phyloP scores from a whole-genome alignment of 129 eudicot genomes.

The Oenanthe sinensis region DNA sequence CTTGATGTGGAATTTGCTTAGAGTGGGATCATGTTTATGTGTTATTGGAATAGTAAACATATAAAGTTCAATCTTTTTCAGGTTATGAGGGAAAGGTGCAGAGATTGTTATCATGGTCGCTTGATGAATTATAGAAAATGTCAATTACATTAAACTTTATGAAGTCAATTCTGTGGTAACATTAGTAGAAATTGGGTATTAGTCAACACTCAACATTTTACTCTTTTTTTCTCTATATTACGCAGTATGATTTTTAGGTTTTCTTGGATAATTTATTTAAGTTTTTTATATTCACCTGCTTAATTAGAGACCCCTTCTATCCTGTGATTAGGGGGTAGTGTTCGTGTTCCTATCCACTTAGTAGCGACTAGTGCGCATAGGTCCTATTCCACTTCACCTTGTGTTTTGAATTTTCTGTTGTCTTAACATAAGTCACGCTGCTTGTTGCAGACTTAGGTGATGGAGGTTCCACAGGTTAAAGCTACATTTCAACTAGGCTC shows the following conservation, averaged over 20 bases:
- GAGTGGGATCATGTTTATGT: neutral
- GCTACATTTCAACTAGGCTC: slow-evolving; percentile 70
- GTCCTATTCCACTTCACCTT: neutral
- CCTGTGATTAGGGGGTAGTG: neutral
- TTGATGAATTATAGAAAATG: neutral
- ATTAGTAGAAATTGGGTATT: neutral
- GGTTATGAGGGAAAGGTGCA: neutral
- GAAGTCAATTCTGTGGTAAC: neutral
- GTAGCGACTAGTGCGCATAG: neutral
- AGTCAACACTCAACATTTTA: neutral
- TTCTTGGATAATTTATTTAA: neutral
- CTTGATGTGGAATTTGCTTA: neutral
- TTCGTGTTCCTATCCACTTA: neutral
- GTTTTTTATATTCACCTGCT: neutral
- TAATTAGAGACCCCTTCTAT: neutral
- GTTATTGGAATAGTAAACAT: neutral
- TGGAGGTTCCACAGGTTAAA: slow-evolving; percentile 55
- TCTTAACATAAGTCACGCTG: neutral
- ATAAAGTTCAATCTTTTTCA: neutral
- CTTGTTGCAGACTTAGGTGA: slow-evolving; percentile 10
- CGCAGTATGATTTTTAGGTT: neutral
- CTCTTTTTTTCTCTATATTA: neutral
- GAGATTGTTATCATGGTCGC: neutral
- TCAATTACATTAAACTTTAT: neutral
- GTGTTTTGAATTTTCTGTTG: neutral